Percentiles rank a stretch among this genome's conserved stretches.
Evolutionary conservation across 2,329 filamentous ascomycete species (phyloP).

Genomic region (Beauveria australis): DNA sequence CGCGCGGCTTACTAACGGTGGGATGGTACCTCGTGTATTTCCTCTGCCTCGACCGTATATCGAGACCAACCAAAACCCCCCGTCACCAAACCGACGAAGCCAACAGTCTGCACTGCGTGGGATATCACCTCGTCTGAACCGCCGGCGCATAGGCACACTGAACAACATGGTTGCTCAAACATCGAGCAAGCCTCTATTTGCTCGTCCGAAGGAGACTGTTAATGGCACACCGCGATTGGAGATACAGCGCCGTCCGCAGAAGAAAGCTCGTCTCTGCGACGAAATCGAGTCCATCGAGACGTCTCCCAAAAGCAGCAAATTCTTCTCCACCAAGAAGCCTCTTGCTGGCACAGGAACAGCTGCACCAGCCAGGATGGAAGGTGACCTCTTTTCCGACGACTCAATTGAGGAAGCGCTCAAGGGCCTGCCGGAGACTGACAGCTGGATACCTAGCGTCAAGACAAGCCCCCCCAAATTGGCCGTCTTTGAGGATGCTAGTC

Average conservation of each 20-base stretch:
- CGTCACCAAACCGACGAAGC: slow-evolving; percentile 12
- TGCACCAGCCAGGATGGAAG: slow-evolving; percentile 28
- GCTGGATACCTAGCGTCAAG: slow-evolving; percentile 34
- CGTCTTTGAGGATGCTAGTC: slow-evolving; percentile 38
- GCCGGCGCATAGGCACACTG: slow-evolving; percentile 46
- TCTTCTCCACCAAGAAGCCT: slow-evolving; percentile 34
- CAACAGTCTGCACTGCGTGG: slow-evolving; percentile 16
- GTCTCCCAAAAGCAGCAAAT: slow-evolving; percentile 42
- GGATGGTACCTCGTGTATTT: slow-evolving; percentile 46
- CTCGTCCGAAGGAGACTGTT: slow-evolving; percentile 13
- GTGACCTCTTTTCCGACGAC: slow-evolving; percentile 46
- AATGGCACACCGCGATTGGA: slow-evolving; percentile 17
- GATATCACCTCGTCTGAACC: slow-evolving; percentile 32
- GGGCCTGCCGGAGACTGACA: slow-evolving; percentile 43
- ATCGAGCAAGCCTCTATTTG: slow-evolving; percentile 15
- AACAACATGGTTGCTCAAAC: slow-evolving; percentile 32
- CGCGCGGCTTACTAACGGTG: slow-evolving; percentile 40
- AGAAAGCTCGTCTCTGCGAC: slow-evolving; percentile 49
- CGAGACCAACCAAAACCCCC: slow-evolving; percentile 24
- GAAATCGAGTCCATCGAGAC: slow-evolving; percentile 28
- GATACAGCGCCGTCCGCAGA: slow-evolving; percentile 34
- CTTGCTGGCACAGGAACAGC: slow-evolving; percentile 15
- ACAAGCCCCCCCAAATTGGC: slow-evolving; percentile 26
- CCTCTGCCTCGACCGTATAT: slow-evolving; percentile 52
- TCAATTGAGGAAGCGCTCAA: slow-evolving; percentile 47